Evolutionary conservation across 805 yeast genomes (phyloP), one percentile per base, ranked within the genome.

Genomic region (Saccharomyces kudriavzevii): DNA sequence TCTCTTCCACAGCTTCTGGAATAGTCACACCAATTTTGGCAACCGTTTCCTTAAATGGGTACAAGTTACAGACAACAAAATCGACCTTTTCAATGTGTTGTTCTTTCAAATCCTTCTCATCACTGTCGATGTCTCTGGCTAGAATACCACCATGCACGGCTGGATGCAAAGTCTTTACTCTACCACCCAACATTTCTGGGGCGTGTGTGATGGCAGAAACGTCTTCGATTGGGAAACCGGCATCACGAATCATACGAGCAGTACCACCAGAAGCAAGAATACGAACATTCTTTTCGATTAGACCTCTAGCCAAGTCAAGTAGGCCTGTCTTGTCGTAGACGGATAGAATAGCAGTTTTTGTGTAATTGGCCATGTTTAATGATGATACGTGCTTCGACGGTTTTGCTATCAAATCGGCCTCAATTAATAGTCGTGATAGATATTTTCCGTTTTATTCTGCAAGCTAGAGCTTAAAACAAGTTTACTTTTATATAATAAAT

Each of bases 121-220:
- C 99, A 55, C 86, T 77, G 62, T 85, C 94, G 70, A 89, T 81
- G 75, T 92, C 82, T 76, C 98, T 83, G 51, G 98, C 98, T 62
- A 92, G 80, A 66, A 92, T 92, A 68, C 96, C 96, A 63, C 96
- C 99, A 71, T 92, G 99, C 56, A 92, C 97, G 25, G 98, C 98
- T 45, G 99, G 99, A 71, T 92, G 99, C 65, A 92, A 79, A 54
- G 99, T 92, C 77, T 92, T 92, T 63, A 92, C 99, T 75, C 99
- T 83, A 60, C 99, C 99, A 58, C 97, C 96, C 62, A 92, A 80
- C 96, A 92, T 92, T 74, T 92, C 99, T 51, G 99, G 99, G 45
- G 98, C 98, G 67, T 92, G 95, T 45, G 99, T 92, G 71, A 92
- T 90, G 56, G 92, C 71, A 43, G 94, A 84, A 45, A 92, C 97